Evolutionary conservation across 768 basidiomycete genomes (phyloP).

Genomic region (Rhizopogon rudus): DNA sequence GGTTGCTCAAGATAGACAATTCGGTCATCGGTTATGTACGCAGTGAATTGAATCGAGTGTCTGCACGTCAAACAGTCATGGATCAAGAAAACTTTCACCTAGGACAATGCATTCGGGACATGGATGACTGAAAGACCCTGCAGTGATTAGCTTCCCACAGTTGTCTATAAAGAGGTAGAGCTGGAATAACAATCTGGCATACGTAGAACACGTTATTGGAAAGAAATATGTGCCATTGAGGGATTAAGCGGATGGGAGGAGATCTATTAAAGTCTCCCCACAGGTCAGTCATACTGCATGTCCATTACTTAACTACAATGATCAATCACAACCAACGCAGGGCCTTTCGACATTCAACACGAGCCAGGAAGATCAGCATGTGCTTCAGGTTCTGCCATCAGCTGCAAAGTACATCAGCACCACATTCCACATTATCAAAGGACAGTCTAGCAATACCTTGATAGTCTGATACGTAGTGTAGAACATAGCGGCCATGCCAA

Average conservation of each 20-base stretch:
- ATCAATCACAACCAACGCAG: background rate
- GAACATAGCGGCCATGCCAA: slow-evolving; percentile 64
- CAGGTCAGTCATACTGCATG: background rate
- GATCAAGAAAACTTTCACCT: background rate
- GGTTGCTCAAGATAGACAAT: background rate
- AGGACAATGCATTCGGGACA: background rate
- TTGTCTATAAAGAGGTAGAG: background rate
- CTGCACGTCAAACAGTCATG: background rate
- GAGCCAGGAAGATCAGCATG: slow-evolving; percentile 33
- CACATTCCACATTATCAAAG: background rate
- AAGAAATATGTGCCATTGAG: background rate
- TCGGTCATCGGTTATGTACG: background rate
- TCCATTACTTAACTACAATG: background rate
- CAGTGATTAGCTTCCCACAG: background rate
- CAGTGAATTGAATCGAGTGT: background rate
- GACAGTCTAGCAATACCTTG: slow-evolving; percentile 38
- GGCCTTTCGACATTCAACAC: slow-evolving; percentile 14
- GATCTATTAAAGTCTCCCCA: background rate
- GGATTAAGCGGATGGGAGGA: background rate
- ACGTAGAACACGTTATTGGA: background rate
- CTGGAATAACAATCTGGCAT: background rate
- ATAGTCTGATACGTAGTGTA: slow-evolving; percentile 84
- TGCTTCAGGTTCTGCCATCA: slow-evolving; percentile 53
- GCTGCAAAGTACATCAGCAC: slow-evolving; percentile 29
- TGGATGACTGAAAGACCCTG: background rate